Evolutionary conservation across 495 filamentous ascomycete genomes (phyloP).

Genomic region (Tetracladium marchalianum): DNA sequence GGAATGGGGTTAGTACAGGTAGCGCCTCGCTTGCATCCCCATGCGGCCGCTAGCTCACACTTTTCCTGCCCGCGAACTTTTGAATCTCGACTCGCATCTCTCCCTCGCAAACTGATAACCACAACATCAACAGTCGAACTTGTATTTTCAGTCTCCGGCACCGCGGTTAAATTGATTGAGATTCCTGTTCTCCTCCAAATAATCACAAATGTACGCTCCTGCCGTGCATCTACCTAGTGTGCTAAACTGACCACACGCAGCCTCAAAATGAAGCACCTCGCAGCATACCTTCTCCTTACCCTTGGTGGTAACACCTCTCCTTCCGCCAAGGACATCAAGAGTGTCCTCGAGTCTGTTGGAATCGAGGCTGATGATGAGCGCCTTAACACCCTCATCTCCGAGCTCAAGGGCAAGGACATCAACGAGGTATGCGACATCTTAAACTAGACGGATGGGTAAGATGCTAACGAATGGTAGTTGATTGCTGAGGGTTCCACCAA

Average conservation of each 20-base stretch:
- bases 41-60: too few species aligned
- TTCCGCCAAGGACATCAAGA: slow-evolving; percentile 79
- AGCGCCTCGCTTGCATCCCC: too few species aligned
- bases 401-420: slow-evolving; percentile 97
- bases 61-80: neutral
- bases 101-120: neutral
- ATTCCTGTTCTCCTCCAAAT: slow-evolving; percentile 57
- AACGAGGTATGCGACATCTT: slow-evolving; percentile 66
- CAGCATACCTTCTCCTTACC: slow-evolving; percentile 93
- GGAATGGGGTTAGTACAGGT: too few species aligned
- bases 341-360: slow-evolving; percentile 85
- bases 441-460: neutral
- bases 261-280: slow-evolving; percentile 98
- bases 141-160: slow-evolving; percentile 82
- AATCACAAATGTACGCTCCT: slow-evolving; percentile 12
- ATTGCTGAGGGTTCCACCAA: slow-evolving; percentile 85
- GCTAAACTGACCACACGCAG: slow-evolving; percentile 17
- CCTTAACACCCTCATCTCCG: slow-evolving; percentile 70
- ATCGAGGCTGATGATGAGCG: slow-evolving; percentile 90
- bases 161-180: slow-evolving; percentile 91
- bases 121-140: slow-evolving; percentile 34
- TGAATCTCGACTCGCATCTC: slow-evolving; percentile 3
- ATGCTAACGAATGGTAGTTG: slow-evolving; percentile 48
- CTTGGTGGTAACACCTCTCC: slow-evolving; percentile 89
- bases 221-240: slow-evolving; percentile 2